These are phyloP conservation scores for Neurospora sp. DNA, from an alignment of 495 filamentous ascomycete genomes.

Conservation along the genomic window DNA sequence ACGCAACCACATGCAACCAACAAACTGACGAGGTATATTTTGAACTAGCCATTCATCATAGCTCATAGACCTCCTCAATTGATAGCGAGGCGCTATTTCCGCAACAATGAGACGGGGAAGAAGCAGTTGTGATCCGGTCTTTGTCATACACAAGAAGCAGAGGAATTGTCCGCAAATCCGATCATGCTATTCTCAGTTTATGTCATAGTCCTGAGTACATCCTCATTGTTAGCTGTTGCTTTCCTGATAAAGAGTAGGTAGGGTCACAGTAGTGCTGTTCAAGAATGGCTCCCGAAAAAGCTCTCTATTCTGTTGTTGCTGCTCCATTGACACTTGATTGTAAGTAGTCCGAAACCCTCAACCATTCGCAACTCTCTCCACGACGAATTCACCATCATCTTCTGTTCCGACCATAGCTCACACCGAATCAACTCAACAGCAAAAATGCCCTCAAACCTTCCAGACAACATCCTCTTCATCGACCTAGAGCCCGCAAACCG, in stretches of 20 bases:
- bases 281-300: background rate
- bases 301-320: background rate
- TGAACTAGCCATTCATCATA: background rate
- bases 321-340: background rate
- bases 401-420: background rate
- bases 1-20: background rate
- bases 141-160: background rate
- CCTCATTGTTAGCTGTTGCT: background rate
- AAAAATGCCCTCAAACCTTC: background rate
- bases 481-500: background rate
- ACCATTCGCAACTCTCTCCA: background rate
- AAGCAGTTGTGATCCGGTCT: background rate
- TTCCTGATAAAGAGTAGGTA: background rate
- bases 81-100: background rate
- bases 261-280: background rate
- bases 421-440: background rate
- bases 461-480: background rate
- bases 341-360: background rate
- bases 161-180: background rate
- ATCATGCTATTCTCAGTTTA: background rate
- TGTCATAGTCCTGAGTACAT: background rate
- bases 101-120: background rate
- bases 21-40: background rate
- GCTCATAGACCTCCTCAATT: background rate
- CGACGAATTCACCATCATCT: background rate